Evolutionary conservation across 2,329 filamentous ascomycete genomes (phyloP), one percentile per base, ranked within the genome.

Genomic region (Hymenoscyphus occultus): DNA sequence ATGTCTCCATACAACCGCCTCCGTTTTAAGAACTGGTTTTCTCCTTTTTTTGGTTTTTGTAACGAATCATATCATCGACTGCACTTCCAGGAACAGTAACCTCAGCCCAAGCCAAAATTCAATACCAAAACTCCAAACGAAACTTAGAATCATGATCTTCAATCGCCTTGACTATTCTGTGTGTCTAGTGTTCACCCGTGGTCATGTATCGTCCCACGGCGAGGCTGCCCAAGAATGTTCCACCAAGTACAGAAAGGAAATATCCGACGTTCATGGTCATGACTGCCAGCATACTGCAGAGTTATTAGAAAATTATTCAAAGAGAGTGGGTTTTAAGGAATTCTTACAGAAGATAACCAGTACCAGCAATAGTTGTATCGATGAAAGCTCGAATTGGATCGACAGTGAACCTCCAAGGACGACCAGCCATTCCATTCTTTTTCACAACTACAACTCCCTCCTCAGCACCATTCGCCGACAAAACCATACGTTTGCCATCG

Each of bases 231-330:
- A 96, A 75, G 74, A 98, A 97, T 1, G 90, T 85, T 14, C 90
- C 90, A 4, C 82, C 89, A 12, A 96, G 82, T n/a, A 93, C 84
- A 0, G 90, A 93, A 63, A 92, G 78, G 76, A 94, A 94, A 76
- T 95, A 95, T 13, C 91, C 92, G 16, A 94, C 84, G 72, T 95
- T 95, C 80, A 92, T 86, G 1, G 91, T 93, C 92, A 95, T 97
- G 74, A 96, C 90, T 14, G 90, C 91, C 79, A 97, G 80, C 93
- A 97, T 97, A 66, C 93, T 97, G 71, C 19, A 60, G 12, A 22
- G 12, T 61, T 61, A 66, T 69, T 62, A 72, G 69, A 31, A 64
- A 67, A 1, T 10, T 5, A 14, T 40, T 39, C 35, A 67, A 12
- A 28, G 35, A 32, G 51, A 54, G 51, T 13, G 35, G 54, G 10